Evolutionary conservation across 192 early-diverging fungal genomes (phyloP).

Genomic region (Mortierella claussenii): DNA sequence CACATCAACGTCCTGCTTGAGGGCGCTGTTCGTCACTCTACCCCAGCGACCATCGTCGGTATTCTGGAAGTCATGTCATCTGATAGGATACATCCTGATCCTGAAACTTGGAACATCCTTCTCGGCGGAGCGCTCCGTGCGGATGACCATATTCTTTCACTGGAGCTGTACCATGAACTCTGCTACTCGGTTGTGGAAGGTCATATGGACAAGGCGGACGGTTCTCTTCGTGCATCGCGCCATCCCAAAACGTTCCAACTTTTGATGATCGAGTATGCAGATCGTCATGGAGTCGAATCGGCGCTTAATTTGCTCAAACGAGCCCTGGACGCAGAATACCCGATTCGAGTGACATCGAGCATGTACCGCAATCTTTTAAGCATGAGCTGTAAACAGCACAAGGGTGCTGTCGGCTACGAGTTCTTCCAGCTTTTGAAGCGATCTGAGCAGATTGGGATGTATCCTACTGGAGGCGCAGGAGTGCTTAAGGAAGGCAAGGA

Average conservation of each 20-base stretch:
- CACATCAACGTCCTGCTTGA: slow-evolving; percentile 46
- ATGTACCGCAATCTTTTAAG: slow-evolving; percentile 15
- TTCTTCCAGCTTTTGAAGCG: slow-evolving; percentile 8
- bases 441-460: background rate
- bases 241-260: slow-evolving; percentile 29
- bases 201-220: slow-evolving; percentile 6
- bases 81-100: slow-evolving; percentile 12
- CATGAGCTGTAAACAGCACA: slow-evolving; percentile 12
- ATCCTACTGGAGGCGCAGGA: background rate
- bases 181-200: slow-evolving; percentile 17
- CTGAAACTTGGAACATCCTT: slow-evolving; percentile 41
- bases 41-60: slow-evolving; percentile 19
- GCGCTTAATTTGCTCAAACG: slow-evolving; percentile 15
- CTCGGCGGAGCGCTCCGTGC: slow-evolving; percentile 17
- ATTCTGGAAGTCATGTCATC: slow-evolving; percentile 47
- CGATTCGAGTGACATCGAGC: slow-evolving; percentile 7
- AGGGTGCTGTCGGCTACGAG: slow-evolving; percentile 18
- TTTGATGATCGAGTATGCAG: slow-evolving; percentile 21
- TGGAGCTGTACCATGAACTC: slow-evolving; percentile 27
- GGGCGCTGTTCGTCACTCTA: slow-evolving; percentile 22
- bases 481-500: background rate
- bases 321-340: slow-evolving; percentile 23
- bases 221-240: slow-evolving; percentile 19
- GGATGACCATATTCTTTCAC: slow-evolving; percentile 10
- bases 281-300: slow-evolving; percentile 21